phyloP scores from a whole-genome alignment of 768 basidiomycete genomes.

The Macrocybe gigantea region DNA sequence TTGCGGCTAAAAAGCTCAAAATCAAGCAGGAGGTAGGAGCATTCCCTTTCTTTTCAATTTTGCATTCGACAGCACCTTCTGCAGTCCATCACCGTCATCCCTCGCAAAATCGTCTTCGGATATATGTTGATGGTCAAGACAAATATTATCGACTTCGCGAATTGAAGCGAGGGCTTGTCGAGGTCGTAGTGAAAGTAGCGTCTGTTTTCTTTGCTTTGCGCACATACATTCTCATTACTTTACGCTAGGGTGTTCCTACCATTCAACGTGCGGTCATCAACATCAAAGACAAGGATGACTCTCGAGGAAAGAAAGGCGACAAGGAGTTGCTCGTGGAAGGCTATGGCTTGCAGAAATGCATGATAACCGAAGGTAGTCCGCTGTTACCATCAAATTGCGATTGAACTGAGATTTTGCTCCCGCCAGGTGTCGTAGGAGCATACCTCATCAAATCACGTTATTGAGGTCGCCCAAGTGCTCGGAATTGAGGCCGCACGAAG shows the following conservation, averaged over 20 bases:
- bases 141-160: constrained; percentile 83
- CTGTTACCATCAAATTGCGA: not conserved
- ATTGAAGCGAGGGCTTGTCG: constrained; percentile 76
- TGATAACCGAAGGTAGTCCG: constrained; percentile 85
- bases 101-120: constrained; percentile 70
- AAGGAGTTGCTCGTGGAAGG: constrained; percentile 96
- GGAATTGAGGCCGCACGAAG: constrained; percentile 95
- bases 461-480: constrained; percentile 91
- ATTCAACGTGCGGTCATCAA: constrained; percentile 94
- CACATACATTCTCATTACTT: not conserved
- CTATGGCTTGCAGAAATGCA: constrained; percentile 93
- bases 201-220: not conserved
- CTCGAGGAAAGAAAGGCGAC: constrained; percentile 75
- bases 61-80: not conserved
- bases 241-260: constrained; percentile 67
- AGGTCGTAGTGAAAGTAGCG: constrained; percentile 84
- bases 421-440: constrained; percentile 82
- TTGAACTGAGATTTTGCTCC: constrained; percentile 1
- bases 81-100: constrained; percentile 72
- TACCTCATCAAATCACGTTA: constrained; percentile 95
- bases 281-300: constrained; percentile 84
- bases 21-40: constrained; percentile 73
- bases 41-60: not conserved
- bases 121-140: constrained; percentile 72
- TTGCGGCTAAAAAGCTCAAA: constrained; percentile 83